These are phyloP conservation scores for Quercus parvula DNA, from an alignment of 306 rosid genomes.

Conservation along the genomic window DNA sequence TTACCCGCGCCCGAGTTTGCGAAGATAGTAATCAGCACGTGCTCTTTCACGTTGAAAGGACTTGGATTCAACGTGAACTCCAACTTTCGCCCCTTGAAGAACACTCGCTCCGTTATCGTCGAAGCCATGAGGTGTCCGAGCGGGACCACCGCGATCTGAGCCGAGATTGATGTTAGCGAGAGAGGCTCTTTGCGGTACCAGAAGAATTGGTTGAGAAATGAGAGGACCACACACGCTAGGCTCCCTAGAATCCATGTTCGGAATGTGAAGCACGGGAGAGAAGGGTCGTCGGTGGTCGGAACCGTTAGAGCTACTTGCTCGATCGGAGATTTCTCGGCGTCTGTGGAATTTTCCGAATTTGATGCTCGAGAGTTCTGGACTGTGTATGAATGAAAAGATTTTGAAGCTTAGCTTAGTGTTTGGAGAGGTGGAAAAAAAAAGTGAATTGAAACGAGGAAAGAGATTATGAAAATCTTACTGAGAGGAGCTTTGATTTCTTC, in stretches of 20 bases:
- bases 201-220: constrained; percentile 89
- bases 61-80: constrained; percentile 80
- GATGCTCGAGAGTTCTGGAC: constrained; percentile 28
- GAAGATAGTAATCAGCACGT: constrained; percentile 86
- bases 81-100: constrained; percentile 50
- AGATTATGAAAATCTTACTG: constrained; percentile 24
- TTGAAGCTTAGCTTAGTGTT: not conserved
- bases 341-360: not conserved
- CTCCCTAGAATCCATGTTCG: constrained; percentile 87
- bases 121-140: constrained; percentile 85
- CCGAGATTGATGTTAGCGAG: constrained; percentile 74
- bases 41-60: constrained; percentile 86
- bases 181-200: constrained; percentile 88
- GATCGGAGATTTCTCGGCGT: constrained; percentile 58
- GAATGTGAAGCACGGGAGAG: constrained; percentile 67
- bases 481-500: constrained; percentile 46
- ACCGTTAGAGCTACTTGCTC: constrained; percentile 85
- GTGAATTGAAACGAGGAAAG: no score
- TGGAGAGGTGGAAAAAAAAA: constrained; percentile 3
- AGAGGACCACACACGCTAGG: constrained; percentile 60
- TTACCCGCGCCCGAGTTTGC: constrained; percentile 95
- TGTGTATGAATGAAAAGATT: constrained; percentile 5
- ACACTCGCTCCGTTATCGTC: constrained; percentile 46
- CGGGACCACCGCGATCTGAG: constrained; percentile 91
- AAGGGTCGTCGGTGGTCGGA: constrained; percentile 54